Evolutionary conservation across 1,284 basidiomycete genomes (phyloP), one percentile per base, ranked within the genome.

Genomic region (Vanrija pseudolonga): DNA sequence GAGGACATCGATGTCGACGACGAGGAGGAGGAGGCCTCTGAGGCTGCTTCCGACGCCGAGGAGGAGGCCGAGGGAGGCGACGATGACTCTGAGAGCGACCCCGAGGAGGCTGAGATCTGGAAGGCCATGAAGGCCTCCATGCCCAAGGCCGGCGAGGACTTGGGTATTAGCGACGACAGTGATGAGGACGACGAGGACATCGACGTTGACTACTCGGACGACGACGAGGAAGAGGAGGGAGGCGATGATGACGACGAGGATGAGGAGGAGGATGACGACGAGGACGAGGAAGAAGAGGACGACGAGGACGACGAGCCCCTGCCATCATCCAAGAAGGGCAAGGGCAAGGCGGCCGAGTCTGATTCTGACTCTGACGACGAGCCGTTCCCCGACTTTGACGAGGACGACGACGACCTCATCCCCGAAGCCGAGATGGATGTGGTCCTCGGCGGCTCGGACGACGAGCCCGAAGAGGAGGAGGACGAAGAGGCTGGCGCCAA

Each of bases 91-190:
- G 79, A 77, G 26, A 82, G 77, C 58, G 84, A 63, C 68, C 64
- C 64, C 6, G 83, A 84, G 28, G 85, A 86, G 63, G 83, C 76
- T 9, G 88, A 87, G 67, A 83, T 93, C 37, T 93, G 90, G 90
- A 90, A 87, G 89, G 90, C 83, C 1, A 92, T 94, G 88, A 84
- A 89, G 80, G 83, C 84, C 7, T 83, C 83, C 9, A 86, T 92
- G 83, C 89, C 88, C 3, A 81, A 68, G 19, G 71, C 69, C 0
- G 69, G 65, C 20, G 73, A 74, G 51, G 65, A 89, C 69, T 83
- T 75, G 20, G 88, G 85, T 2, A 83, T 88, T 45, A 73, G 87
- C 45, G 75, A 88, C 32, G 79, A 84, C 14, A 72, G 86, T 47
- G 82, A 83, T 55, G 78, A 78, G 8, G 81, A 81, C 41, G 72